Conservation (phyloP, 2,329 filamentous ascomycete genomes). For the Fusarium agapanthi region DNA sequence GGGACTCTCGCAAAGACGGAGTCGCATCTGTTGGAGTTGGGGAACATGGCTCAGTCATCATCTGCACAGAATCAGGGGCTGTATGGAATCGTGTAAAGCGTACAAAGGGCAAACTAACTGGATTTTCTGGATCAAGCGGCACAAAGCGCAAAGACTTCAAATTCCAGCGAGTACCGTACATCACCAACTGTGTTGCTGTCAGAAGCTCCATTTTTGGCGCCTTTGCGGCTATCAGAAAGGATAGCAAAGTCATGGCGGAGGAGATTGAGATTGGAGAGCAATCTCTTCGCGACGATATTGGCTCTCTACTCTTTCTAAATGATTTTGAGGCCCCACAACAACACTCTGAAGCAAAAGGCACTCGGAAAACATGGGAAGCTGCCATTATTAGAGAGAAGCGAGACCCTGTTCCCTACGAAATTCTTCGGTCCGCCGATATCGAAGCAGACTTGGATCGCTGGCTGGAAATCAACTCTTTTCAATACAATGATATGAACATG, state of each 20-base stretch:
- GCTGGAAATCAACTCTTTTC: slow-evolving; percentile 51
- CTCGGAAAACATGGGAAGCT: slow-evolving; percentile 53
- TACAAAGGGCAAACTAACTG: slow-evolving; percentile 77
- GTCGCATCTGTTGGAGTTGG: slow-evolving; percentile 88
- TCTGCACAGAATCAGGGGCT: slow-evolving; percentile 90
- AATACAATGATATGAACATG: slow-evolving; percentile 54
- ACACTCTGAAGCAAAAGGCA: slow-evolving; percentile 38
- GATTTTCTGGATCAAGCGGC: slow-evolving; percentile 56
- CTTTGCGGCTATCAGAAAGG: slow-evolving; percentile 86
- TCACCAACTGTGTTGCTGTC: slow-evolving; percentile 85
- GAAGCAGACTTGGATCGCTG: slow-evolving; percentile 68
- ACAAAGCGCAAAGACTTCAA: slow-evolving; percentile 89
- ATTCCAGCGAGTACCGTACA: slow-evolving; percentile 87
- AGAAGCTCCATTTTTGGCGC: slow-evolving; percentile 90
- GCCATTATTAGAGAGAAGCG: slow-evolving; percentile 55
- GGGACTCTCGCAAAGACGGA: slow-evolving; percentile 88
- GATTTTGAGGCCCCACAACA: slow-evolving; percentile 62
- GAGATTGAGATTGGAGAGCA: slow-evolving; percentile 73
- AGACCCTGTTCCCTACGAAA: slow-evolving; percentile 58
- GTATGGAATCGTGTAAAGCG: slow-evolving; percentile 92
- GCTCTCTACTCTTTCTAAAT: slow-evolving; percentile 73
- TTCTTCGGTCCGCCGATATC: slow-evolving; percentile 71
- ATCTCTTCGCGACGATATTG: slow-evolving; percentile 77
- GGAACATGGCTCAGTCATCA: slow-evolving; percentile 92
- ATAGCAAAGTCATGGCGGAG: slow-evolving; percentile 81